Conservation (phyloP, 768 basidiomycete genomes). For the Leccinellum rugosiceps region DNA sequence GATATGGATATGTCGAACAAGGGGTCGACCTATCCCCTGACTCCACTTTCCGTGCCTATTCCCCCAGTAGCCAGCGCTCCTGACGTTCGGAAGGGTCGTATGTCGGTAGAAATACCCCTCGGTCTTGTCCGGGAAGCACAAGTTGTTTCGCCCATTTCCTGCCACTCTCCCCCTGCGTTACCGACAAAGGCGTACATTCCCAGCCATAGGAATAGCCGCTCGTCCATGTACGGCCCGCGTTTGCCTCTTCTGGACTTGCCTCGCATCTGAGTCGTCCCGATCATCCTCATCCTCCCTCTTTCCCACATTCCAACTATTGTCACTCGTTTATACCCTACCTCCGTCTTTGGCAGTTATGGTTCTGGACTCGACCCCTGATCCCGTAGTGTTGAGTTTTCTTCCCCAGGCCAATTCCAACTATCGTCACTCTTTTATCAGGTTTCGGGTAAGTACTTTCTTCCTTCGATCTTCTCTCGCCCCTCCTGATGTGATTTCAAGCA, state of each 20-base stretch:
- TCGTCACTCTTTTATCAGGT: slow-evolving; percentile 12
- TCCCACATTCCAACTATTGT: slow-evolving; percentile 11
- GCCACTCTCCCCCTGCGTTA: background rate
- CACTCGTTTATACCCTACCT: slow-evolving; percentile 9
- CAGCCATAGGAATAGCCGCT: slow-evolving; percentile 3
- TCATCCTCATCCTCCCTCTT: background rate
- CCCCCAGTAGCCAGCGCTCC: background rate
- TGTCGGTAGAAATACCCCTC: background rate
- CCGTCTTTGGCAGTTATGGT: slow-evolving; percentile 1
- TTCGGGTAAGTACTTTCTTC: background rate
- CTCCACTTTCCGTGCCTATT: background rate
- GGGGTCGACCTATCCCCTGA: slow-evolving; percentile 6
- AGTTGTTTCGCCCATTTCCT: background rate
- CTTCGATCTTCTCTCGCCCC: background rate
- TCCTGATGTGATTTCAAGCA: background rate
- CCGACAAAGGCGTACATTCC: slow-evolving; percentile 2
- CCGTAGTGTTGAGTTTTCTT: background rate
- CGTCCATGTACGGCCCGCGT: background rate
- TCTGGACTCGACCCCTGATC: background rate
- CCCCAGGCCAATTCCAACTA: slow-evolving; percentile 8
- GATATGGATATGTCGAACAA: slow-evolving; percentile 3
- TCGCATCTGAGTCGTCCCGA: background rate
- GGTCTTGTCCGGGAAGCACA: background rate
- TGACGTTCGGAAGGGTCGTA: background rate
- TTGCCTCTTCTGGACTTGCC: background rate